A percentile compares a stretch with the other conserved stretches of the same genome.
Evolutionary conservation across 805 yeast species (phyloP).

Genomic region (Wilhelminamyces savonicus): DNA sequence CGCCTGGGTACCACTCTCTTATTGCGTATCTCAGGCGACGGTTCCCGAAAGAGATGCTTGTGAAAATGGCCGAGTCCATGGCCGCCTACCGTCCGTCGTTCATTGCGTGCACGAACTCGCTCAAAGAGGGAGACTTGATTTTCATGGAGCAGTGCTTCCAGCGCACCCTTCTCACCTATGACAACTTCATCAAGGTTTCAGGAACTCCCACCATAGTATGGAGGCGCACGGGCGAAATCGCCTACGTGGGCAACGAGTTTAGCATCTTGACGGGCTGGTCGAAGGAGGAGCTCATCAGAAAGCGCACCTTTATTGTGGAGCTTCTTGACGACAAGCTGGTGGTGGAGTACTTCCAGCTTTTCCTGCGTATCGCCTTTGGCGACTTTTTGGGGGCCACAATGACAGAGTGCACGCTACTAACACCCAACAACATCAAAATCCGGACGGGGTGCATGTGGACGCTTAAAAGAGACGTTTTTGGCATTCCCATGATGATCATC

Average conservation of each 20-base stretch:
- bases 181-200: conserved; percentile 71
- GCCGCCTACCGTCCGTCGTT: conserved; percentile 89
- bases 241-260: conserved; percentile 93
- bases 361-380: conserved; percentile 81
- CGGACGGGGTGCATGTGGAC: conserved; percentile 89
- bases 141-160: conserved; percentile 97
- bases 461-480: conserved; percentile 88
- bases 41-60: conserved; percentile 63
- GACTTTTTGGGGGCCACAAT: conserved; percentile 83
- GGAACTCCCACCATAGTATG: conserved; percentile 96
- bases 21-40: conserved; percentile 67
- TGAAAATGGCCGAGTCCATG: conserved; percentile 80
- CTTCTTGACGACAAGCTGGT: conserved; percentile 84
- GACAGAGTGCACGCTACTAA: conserved; percentile 75
- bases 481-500: conserved; percentile 93
- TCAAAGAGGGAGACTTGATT: conserved; percentile 85
- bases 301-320: conserved; percentile 71
- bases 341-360: conserved; percentile 79
- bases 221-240: conserved; percentile 93
- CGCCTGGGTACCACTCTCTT: conserved; percentile 83
- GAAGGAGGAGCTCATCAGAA: conserved; percentile 57
- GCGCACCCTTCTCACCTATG: conserved; percentile 82
- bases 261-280: conserved; percentile 89
- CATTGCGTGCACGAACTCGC: conserved; percentile 83
- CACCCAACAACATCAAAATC: conserved; percentile 51